Evolutionary conservation across 257 asterid species (phyloP), one percentile per base, ranked within the genome.

Genomic region (Apocynum venetum): DNA sequence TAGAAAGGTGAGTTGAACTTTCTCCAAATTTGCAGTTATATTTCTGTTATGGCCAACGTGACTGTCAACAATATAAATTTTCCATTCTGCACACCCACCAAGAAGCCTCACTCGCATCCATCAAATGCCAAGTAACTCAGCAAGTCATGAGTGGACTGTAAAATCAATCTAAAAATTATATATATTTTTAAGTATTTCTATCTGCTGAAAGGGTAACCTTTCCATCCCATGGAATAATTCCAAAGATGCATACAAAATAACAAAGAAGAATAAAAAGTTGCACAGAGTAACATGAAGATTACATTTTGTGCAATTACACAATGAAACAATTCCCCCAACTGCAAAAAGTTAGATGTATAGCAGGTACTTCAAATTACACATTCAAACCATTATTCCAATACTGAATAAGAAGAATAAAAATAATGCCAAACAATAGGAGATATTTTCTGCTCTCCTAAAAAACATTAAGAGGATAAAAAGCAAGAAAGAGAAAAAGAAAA

Each of bases 41-140:
- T 60, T 52, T 60, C 14, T 60, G 66, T n/a, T 57, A 60, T 5
- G 14, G 40, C 25, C 40, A 25, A 25, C 66, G 25, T n/a, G 66
- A 20, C 66, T 8, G 3, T 25, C 66, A 3, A 60, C 15, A 60
- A 60, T 11, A 8, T 0, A 60, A 15, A 20, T n/a, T 8, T 7
- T 11, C 14, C 40, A 60, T 1, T 57, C 13, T 57, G 10, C 64
- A 20, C 6, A 36, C 36, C 64, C 8, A 60, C 66, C 40, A 60
- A 49, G 14, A 25, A 40, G 49, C 72, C 31, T 41, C 19, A 4
- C 49, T 38, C 17, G 49, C 48, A 66, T 65, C 47, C n/a, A 64
- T 64, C 20, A 63, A 57, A 64, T 64, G 70, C 20, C 9, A 64
- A 35, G 71, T 66, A 66, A 40, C 44, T n/a, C n/a, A 60, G 66